Evolutionary conservation across 768 basidiomycete genomes (phyloP), one percentile per base, ranked within the genome.

Genomic region (Kwoniella sp.): DNA sequence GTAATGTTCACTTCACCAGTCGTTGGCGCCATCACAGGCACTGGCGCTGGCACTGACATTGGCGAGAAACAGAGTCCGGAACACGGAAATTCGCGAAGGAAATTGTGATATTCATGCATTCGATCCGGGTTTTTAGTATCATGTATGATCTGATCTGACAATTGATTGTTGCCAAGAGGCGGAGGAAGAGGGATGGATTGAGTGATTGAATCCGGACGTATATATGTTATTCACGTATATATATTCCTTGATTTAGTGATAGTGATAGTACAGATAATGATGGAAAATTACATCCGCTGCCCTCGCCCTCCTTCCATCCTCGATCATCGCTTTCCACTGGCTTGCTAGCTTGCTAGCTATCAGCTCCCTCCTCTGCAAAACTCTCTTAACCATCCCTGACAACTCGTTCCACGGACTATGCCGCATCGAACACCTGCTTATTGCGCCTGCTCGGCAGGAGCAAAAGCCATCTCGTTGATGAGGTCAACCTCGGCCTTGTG

Each of bases 401-500:
- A 3, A 17, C 5, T 45, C 41, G 20, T 9, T 9, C 41, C 41
- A 3, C 41, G 41, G 8, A 45, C n/a, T n/a, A n/a, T n/a, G n/a
- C n/a, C n/a, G n/a, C n/a, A n/a, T n/a, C n/a, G n/a, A n/a, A n/a
- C 3, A 17, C 20, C 5, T 4, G 11, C 41, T 45, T 45, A 45
- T 45, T 45, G 41, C 4, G 41, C 41, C 41, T 45, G 41, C 30
- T 58, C 61, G 20, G 68, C 45, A 9, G 50, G 12, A 13, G 64
- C 68, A 61, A 84, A 82, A 12, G 83, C 83, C 74, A 82, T 80
- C 55, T 81, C 74, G 68, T 82, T 77, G 72, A 92, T 91, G 55
- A 85, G 81, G 77, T 90, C 89, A 56, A 93, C 88, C 82, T 98
- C 93, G 81, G 88, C 91, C 86, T 94, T 93, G 83, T 95, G 93